These are phyloP conservation scores for Podosphaera xanthii DNA, from an alignment of 2,329 filamentous ascomycete species.

Conservation along the genomic window DNA sequence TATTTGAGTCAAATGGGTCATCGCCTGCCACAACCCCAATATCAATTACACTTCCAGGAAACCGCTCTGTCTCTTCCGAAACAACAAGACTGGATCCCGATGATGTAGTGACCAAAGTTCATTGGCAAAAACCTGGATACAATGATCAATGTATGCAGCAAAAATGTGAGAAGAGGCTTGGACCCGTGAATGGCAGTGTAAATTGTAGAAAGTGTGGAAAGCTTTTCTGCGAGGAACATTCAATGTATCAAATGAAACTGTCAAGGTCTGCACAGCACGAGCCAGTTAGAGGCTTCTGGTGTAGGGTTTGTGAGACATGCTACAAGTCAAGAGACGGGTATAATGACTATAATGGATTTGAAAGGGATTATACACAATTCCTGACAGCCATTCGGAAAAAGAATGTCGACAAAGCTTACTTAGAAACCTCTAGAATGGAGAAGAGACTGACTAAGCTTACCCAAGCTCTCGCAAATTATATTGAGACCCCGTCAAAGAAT, in stretches of 20 bases:
- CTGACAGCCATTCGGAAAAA: constrained; percentile 53
- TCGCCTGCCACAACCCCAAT: constrained; percentile 16
- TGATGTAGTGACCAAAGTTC: constrained; percentile 63
- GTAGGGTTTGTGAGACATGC: constrained; percentile 92
- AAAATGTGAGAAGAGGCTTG: constrained; percentile 57
- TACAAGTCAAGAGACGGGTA: constrained; percentile 93
- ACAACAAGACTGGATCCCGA: constrained; percentile 42
- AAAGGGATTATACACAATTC: constrained; percentile 45
- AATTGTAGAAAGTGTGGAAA: constrained; percentile 88
- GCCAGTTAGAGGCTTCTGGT: constrained; percentile 77
- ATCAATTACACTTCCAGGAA: constrained; percentile 18
- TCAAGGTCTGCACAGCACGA: constrained; percentile 77
- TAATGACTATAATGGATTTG: constrained; percentile 59
- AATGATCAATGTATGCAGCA: constrained; percentile 75
- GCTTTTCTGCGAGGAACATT: constrained; percentile 90
- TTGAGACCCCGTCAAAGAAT: constrained; percentile 36
- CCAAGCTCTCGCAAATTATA: constrained; percentile 53
- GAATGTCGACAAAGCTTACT: constrained; percentile 59
- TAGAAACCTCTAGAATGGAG: constrained; percentile 77
- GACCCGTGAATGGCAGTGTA: constrained; percentile 58
- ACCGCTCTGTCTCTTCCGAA: constrained; percentile 16
- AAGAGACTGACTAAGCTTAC: constrained; percentile 83
- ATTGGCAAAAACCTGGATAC: constrained; percentile 63
- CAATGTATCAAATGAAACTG: constrained; percentile 98
- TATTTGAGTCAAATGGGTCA: constrained; percentile 51